These are phyloP conservation scores for Alternaria sp. DNA, from an alignment of 2,329 filamentous ascomycete genomes.

Conservation along the genomic window DNA sequence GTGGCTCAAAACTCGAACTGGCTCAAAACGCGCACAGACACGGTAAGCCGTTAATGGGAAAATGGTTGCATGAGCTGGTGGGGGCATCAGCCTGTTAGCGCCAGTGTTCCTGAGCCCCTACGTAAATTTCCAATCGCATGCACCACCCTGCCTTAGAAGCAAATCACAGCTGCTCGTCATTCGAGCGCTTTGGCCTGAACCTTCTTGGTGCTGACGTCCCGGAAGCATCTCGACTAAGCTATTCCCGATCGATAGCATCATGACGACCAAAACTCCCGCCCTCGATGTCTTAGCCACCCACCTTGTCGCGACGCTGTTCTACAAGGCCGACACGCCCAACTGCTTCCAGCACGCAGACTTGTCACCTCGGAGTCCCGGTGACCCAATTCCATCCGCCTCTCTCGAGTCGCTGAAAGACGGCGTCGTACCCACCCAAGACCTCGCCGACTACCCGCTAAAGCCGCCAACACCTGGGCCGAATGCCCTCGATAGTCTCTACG, in stretches of 20 bases:
- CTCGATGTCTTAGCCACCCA: conserved; percentile 34
- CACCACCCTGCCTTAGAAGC: conserved; percentile 4
- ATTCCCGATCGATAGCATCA: conserved; percentile 9
- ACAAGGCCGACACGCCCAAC: conserved; percentile 46
- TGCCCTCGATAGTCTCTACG: conserved; percentile 64
- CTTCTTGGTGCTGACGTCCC: not conserved
- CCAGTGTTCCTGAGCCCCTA: conserved; percentile 8
- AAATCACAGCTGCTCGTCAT: not conserved
- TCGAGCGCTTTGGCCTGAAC: not conserved
- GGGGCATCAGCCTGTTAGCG: not conserved
- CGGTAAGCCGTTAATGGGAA: no score
- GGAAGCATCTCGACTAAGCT: not conserved
- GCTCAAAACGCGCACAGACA: no score
- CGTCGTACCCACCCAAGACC: conserved; percentile 60
- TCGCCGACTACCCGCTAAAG: conserved; percentile 63
- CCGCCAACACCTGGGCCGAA: conserved; percentile 63
- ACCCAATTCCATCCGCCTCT: conserved; percentile 43
- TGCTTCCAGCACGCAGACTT: conserved; percentile 60
- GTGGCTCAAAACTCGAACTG: no score
- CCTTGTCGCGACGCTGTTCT: conserved; percentile 52
- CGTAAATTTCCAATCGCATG: conserved; percentile 8
- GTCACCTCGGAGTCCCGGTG: conserved; percentile 48
- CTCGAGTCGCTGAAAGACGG: conserved; percentile 53
- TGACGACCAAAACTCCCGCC: conserved; percentile 29
- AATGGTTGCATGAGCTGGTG: not conserved